These are phyloP conservation scores for Botrytis elliptica DNA, from an alignment of 2,329 filamentous ascomycete genomes.

Conservation along the genomic window DNA sequence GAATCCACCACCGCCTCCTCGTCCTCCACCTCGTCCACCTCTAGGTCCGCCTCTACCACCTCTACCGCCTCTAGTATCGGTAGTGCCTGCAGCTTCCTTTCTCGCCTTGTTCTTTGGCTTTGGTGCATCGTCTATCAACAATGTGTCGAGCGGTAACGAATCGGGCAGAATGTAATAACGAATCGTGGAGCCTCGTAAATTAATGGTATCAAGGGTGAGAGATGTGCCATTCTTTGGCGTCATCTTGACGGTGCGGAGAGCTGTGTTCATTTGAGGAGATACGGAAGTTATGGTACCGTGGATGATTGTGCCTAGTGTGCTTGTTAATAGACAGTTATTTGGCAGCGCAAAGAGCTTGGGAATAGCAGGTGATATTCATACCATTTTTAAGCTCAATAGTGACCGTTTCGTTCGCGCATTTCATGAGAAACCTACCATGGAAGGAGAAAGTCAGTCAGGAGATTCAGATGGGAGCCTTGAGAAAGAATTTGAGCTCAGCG, in stretches of 20 bases:
- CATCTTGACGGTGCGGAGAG: slow-evolving; percentile 95
- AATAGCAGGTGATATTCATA: slow-evolving; percentile 43
- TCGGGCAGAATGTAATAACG: slow-evolving; percentile 96
- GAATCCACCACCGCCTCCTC: slow-evolving; percentile 47
- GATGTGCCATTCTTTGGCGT: slow-evolving; percentile 84
- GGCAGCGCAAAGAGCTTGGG: neutral
- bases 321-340: slow-evolving; percentile 5
- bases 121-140: slow-evolving; percentile 92
- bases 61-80: slow-evolving; percentile 37
- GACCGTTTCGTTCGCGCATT: slow-evolving; percentile 97
- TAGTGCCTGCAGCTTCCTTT: slow-evolving; percentile 70
- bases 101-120: slow-evolving; percentile 99
- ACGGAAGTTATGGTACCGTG: slow-evolving; percentile 97
- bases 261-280: slow-evolving; percentile 97
- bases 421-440: slow-evolving; percentile 86
- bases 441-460: slow-evolving; percentile 39
- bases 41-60: slow-evolving; percentile 46
- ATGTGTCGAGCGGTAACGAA: slow-evolving; percentile 88
- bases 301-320: slow-evolving; percentile 79
- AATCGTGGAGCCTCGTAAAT: slow-evolving; percentile 93
- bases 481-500: slow-evolving; percentile 46
- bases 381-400: slow-evolving; percentile 99
- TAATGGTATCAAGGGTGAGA: slow-evolving; percentile 89
- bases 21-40: slow-evolving; percentile 50
- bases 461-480: slow-evolving; percentile 43